phyloP scores from a whole-genome alignment of 2,329 filamentous ascomycete species.

The Trichoderma sp. region DNA sequence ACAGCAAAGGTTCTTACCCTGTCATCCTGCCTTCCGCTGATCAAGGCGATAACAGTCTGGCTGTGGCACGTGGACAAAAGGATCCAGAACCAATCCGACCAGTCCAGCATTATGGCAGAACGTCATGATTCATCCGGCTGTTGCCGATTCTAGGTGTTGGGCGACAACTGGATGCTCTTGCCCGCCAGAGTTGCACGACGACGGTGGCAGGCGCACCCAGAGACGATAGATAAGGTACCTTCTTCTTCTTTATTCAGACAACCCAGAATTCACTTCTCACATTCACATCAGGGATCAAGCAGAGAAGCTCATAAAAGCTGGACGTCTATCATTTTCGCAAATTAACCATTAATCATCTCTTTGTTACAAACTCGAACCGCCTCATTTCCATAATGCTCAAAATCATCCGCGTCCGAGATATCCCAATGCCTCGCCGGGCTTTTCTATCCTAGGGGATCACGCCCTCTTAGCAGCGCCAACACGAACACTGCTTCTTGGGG shows the following conservation, averaged over 20 bases:
- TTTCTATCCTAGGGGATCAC: background rate
- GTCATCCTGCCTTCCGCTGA: background rate
- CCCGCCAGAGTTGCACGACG: background rate
- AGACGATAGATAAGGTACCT: too few relatives aligned
- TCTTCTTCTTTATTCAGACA: too few relatives aligned
- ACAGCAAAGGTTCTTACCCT: background rate
- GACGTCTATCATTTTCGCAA: background rate
- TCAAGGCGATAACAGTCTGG: background rate
- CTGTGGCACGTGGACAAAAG: background rate
- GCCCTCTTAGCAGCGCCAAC: constrained; percentile 39
- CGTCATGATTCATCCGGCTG: background rate
- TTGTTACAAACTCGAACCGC: background rate
- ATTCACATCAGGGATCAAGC: background rate
- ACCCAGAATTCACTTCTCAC: too few relatives aligned
- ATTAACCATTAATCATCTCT: background rate
- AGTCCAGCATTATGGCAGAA: too few relatives aligned
- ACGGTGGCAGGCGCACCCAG: background rate
- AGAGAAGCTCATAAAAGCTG: background rate
- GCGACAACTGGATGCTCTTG: background rate
- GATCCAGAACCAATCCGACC: background rate
- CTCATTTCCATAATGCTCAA: background rate
- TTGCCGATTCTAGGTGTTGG: background rate
- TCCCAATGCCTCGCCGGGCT: constrained; percentile 4
- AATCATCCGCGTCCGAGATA: background rate
- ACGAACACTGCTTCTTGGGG: constrained; percentile 45